phyloP scores from a whole-genome alignment of 2,329 filamentous ascomycete species.

The Celoporthe dispersa region DNA sequence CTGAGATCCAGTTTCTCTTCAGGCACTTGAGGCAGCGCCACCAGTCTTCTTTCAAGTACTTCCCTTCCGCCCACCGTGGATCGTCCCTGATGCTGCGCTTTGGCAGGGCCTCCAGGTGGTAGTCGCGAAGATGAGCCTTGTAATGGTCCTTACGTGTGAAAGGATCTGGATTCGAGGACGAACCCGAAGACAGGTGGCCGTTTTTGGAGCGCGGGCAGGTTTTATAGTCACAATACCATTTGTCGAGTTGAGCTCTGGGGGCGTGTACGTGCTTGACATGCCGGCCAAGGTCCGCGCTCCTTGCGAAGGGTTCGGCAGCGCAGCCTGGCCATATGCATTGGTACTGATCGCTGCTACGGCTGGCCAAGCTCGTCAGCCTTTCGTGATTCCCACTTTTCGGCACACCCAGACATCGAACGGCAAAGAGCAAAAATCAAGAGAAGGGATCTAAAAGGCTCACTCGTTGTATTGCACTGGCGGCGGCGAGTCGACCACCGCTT shows the following conservation, averaged over 20 bases:
- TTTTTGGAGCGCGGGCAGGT: slow-evolving; percentile 47
- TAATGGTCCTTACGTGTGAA: slow-evolving; percentile 62
- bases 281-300: slow-evolving; percentile 58
- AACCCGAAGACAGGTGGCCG: not conserved
- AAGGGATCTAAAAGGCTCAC: not conserved
- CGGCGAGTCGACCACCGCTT: not conserved
- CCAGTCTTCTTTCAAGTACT: slow-evolving; percentile 48
- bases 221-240: slow-evolving; percentile 57
- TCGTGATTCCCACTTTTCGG: not conserved
- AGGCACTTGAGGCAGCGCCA: slow-evolving; percentile 62
- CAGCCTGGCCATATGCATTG: slow-evolving; percentile 48
- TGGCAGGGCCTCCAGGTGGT: slow-evolving; percentile 58
- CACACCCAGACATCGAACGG: not conserved
- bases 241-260: slow-evolving; percentile 45
- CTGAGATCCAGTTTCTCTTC: slow-evolving; percentile 46
- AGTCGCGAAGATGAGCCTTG: slow-evolving; percentile 60
- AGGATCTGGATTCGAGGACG: slow-evolving; percentile 38
- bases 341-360: slow-evolving; percentile 29
- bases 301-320: slow-evolving; percentile 51
- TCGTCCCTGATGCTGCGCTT: slow-evolving; percentile 46
- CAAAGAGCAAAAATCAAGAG: not conserved
- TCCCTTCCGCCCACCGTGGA: slow-evolving; percentile 44
- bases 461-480: slow-evolving; percentile 7
- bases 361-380: not conserved
- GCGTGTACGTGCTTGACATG: slow-evolving; percentile 56